Base-by-base conservation (phyloP, 2,329 filamentous ascomycete genomes). In the Diaporthe humulicola region DNA sequence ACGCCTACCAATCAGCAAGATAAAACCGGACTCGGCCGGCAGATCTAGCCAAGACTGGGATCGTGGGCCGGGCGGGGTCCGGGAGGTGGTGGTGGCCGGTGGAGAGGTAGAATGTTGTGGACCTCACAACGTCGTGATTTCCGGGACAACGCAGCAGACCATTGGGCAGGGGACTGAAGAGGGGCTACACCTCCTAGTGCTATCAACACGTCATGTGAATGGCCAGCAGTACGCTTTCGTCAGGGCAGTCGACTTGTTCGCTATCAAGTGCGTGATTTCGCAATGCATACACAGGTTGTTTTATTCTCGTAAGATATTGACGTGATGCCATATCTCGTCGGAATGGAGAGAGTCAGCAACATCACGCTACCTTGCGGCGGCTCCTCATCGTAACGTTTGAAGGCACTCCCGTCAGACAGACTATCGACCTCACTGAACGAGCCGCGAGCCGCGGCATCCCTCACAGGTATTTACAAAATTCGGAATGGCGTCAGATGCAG, bases 201-300 rank as follows among this genome's bases (percentile, higher is more conserved):
- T 56, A 40, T 72, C 45, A 64, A 40, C 8, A 56, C 30, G 57
- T 10, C 25, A 48, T n/a, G 17, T 64, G 36, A 72, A 40, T 64
- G 70, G 57, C 48, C 70, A 64, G 30, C 33, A 17, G 28, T 33
- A 42, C 36, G 30, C 45, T 45, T 64, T 61, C 66, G 66, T 38
- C 54, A 74, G 28, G 45, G 48, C 48, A 71, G 36, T 45, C 48
- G 66, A 66, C 36, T 54, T 48, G 22, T 74, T 17, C 66, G 66
- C 52, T 57, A 71, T 71, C 73, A 64, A 64, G 48, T 56, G 57
- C 66, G 66, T 74, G 73, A 74, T 74, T 33, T 17, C 25, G 45
- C 25, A 54, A 33, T 56, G 57, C 57, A 72, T 33, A 28, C 57
- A 33, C 33, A 22, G 45, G 70, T 72, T 28, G 70, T 64, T 72